Base-by-base conservation (phyloP, 148 eudicot species). In the Camellia granthamiana region DNA sequence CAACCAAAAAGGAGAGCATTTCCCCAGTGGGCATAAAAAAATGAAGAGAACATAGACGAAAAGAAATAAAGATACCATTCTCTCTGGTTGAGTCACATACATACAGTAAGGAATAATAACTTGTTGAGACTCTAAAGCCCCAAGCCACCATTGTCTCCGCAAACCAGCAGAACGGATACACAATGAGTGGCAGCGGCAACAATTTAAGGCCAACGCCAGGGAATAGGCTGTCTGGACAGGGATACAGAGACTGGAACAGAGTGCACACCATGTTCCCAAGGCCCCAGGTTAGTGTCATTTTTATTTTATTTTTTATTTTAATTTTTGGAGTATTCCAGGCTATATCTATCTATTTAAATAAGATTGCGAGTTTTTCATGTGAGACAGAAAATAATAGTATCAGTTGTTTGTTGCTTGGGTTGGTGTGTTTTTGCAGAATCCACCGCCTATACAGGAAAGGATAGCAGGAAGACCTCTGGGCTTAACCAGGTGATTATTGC, bases 401-500 rank as follows among this genome's bases (percentile, higher is more conserved):
- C 23, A 16, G 51, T 58, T 14, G 8, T 13, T 23, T 54, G 19
- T 30, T 30, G 38, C 38, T 30, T 30, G 38, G 38, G 38, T 21
- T 55, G 12, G 64, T 58, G 6, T 74, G 19, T 58, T 58, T 30
- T 56, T 56, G 69, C 70, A 79, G 85, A 75, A 60, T 75, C 44
- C 47, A 16, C 64, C 7, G 6, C 67, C 56, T 5, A 44, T 19
- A 16, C 78, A 82, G 69, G 88, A 83, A 18, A 56, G 81, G n/a
- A 62, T 42, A 13, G 16, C 7, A n/a, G 51, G 61, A 78, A 83
- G 68, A 64, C 55, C 78, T 75, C 75, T 63, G 75, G 79, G 78
- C 72, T 76, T 75, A 55, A 7, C 83, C 70, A 86, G 86, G 88
- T 84, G 42, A 74, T 52, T 64, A 5, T 54, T 62, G 19, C 46